These are phyloP conservation scores for Gossypium gossypioides DNA, from an alignment of 441 rosid genomes.

Conservation along the genomic window DNA sequence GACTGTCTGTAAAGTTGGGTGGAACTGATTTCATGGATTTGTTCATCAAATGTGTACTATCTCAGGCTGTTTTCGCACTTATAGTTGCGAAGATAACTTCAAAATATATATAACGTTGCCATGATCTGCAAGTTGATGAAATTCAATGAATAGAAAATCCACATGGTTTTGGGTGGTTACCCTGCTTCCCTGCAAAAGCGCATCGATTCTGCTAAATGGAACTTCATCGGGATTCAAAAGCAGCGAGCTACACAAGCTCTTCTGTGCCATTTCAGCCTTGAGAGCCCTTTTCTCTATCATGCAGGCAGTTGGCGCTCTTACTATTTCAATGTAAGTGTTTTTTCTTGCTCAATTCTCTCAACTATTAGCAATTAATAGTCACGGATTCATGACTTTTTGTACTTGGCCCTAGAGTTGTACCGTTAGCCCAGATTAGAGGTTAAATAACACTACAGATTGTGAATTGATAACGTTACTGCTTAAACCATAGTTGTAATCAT, in stretches of 20 bases:
- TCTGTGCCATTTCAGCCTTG: neutral
- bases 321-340: neutral
- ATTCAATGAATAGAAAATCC: neutral
- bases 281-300: neutral
- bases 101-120: neutral
- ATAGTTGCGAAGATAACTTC: neutral
- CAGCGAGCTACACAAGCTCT: neutral
- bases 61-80: neutral
- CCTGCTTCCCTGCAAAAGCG: neutral
- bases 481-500: neutral
- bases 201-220: neutral
- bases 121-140: neutral
- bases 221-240: neutral
- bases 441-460: neutral
- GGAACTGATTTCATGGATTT: neutral
- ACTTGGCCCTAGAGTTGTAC: constrained; percentile 7
- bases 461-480: neutral
- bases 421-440: neutral
- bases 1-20: neutral
- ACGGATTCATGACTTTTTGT: neutral
- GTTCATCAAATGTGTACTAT: neutral
- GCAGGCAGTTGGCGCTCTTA: neutral
- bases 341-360: neutral
- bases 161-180: neutral
- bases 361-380: neutral